A percentile compares a stretch with the other conserved stretches of the same genome.
These are phyloP conservation scores for Scheffersomyces illinoinensis DNA, from an alignment of 1,139 yeast species.

Conservation along the genomic window DNA sequence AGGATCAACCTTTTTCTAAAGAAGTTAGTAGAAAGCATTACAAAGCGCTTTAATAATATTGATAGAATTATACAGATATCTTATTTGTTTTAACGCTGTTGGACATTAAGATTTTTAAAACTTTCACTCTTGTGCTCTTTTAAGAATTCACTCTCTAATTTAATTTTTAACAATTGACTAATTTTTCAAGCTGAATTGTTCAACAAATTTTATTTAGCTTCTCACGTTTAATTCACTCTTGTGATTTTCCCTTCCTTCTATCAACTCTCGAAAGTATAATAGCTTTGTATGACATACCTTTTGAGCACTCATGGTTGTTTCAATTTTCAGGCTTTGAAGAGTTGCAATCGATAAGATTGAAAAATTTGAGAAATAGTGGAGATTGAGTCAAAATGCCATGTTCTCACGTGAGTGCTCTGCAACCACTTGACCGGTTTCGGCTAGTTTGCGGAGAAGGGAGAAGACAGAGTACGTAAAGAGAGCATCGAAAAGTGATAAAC, in stretches of 20 bases:
- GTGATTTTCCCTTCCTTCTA: neutral
- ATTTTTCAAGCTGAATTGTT: neutral
- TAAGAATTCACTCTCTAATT: neutral
- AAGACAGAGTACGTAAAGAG: neutral
- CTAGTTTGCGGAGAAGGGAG: neutral
- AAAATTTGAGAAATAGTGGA: neutral
- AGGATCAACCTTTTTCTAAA: conserved; percentile 46
- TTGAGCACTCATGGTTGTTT: neutral
- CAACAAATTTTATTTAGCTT: too few species aligned
- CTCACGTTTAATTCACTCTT: neutral
- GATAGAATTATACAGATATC: neutral
- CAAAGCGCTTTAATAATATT: neutral
- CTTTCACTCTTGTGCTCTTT: neutral
- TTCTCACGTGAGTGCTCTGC: neutral
- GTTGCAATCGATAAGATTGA: neutral
- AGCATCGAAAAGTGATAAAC: neutral
- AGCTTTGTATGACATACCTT: neutral
- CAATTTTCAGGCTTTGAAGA: neutral
- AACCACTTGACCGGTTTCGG: neutral
- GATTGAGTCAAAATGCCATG: neutral
- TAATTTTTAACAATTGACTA: too few species aligned
- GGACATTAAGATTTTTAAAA: neutral
- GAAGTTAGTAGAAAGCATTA: conserved; percentile 5
- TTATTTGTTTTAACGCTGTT: neutral
- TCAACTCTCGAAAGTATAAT: neutral